Base-by-base conservation (phyloP, 352 stramenopile species). In the Globisporangium nodosum region DNA sequence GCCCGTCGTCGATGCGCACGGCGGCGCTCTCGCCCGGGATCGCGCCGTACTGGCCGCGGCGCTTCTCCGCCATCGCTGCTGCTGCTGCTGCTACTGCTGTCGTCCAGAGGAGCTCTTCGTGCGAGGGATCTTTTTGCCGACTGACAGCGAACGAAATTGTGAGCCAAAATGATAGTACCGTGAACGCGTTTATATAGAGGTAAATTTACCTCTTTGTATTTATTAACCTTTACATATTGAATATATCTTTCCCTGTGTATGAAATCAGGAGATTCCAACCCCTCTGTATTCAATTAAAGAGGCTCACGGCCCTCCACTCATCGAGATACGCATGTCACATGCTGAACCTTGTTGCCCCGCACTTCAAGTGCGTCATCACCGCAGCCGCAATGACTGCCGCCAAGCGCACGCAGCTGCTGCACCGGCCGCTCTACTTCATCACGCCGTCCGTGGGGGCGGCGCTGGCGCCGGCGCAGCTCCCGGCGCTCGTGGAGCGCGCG, bases 371-470 rank as follows among this genome's bases (percentile, higher is more conserved):
- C 49, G 24, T 46, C 21, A 37, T 21, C 54, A 30, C 6, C n/a
- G 11, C 54, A 30, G 33, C 15, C 16, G 42, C 18, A 20, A 52
- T 53, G 57, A 46, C 18, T 35, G 31, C 42, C 15, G 8, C 8
- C 43, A 30, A 40, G 35, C 12, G 12, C 24, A 46, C 9, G 13
- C 18, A 46, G 18, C 33, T 52, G 31, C 57, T 51, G 1, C 49
- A 30, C 21, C 70, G 66, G 24, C 46, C 52, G 63, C 74, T 87
- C 51, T 87, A 87, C 66, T 83, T 85, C 71, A 81, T 87, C 66
- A 87, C 76, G 40, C 76, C 76, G 30, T 78, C 74, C 1, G 64
- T 76, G 8, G 66, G 71, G 16, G 43, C 40, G 46, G 58, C 60
- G 31, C 37, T 78, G 50, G 52, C 56, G 3, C 42, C 74, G 9